phyloP scores from a whole-genome alignment of 495 filamentous ascomycete species.

The Penicillium coprophilum region DNA sequence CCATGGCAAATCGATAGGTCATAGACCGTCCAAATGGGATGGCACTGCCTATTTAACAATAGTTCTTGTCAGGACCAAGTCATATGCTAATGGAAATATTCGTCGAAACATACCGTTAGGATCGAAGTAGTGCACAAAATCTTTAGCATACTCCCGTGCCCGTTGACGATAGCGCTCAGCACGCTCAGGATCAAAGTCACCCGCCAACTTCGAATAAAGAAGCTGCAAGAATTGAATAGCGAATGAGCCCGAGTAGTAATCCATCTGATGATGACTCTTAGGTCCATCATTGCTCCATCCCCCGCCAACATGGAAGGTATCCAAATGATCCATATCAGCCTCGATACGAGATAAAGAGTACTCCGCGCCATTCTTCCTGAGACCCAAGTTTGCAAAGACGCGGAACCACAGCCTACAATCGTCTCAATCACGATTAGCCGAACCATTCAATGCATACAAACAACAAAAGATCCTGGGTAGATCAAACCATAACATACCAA shows the following conservation, averaged over 20 bases:
- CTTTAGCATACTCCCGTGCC: constrained; percentile 62
- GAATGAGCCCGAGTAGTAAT: constrained; percentile 79
- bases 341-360: constrained; percentile 66
- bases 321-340: constrained; percentile 71
- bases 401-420: constrained; percentile 65
- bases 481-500: constrained; percentile 36
- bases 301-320: constrained; percentile 75
- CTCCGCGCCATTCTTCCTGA: constrained; percentile 66
- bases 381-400: constrained; percentile 76
- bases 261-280: constrained; percentile 73
- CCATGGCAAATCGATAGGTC: constrained; percentile 80
- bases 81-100: neutral
- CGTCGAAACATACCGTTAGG: constrained; percentile 50
- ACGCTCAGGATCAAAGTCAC: constrained; percentile 62
- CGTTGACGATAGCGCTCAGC: constrained; percentile 68
- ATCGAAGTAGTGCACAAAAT: constrained; percentile 75
- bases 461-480: neutral
- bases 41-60: constrained; percentile 36
- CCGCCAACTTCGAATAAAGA: constrained; percentile 71
- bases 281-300: constrained; percentile 83
- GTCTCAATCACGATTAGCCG: neutral
- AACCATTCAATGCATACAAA: neutral
- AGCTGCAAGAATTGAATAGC: constrained; percentile 78
- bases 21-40: constrained; percentile 76
- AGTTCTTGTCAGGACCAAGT: constrained; percentile 7